These are phyloP conservation scores for Iris macrosiphon DNA, from an alignment of 106 monocot genomes.

Conservation along the genomic window DNA sequence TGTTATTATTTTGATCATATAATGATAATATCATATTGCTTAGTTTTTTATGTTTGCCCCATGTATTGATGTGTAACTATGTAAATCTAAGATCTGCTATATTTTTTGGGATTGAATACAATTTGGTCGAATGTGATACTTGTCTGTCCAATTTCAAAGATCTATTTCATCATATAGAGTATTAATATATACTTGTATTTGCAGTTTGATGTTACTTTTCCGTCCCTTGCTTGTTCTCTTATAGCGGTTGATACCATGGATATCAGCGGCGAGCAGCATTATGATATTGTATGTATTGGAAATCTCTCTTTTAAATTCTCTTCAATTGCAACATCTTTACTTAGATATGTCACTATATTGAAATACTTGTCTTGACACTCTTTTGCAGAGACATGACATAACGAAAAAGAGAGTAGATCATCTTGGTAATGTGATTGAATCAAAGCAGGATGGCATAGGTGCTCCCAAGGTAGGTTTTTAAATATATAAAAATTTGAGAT, in stretches of 20 bases:
- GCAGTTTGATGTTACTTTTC: constrained; percentile 99
- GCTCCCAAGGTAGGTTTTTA: constrained; percentile 46
- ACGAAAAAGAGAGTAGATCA: constrained; percentile 78
- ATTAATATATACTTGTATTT: constrained; percentile 3
- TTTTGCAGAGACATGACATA: constrained; percentile 87
- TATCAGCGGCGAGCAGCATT: constrained; percentile 96
- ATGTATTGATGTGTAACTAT: too few species aligned
- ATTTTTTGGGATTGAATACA: too few species aligned
- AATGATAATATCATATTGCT: too few species aligned
- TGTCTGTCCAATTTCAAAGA: not conserved
- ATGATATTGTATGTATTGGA: constrained; percentile 69
- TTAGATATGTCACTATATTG: not conserved
- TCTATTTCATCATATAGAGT: not conserved
- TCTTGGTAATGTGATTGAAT: constrained; percentile 72
- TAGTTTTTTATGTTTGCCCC: too few species aligned
- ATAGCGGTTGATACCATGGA: constrained; percentile 89
- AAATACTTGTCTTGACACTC: too few species aligned
- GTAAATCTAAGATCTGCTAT: too few species aligned
- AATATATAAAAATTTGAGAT: too few species aligned
- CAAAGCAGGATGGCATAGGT: constrained; percentile 74
- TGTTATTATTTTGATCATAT: too few species aligned
- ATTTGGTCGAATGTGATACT: not conserved
- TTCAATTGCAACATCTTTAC: not conserved
- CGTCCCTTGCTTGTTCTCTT: constrained; percentile 83
- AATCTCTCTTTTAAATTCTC: constrained; percentile 3